These are phyloP conservation scores for Cinnamomum chago DNA, from an alignment of 164 flowering plant genomes.

Conservation along the genomic window DNA sequence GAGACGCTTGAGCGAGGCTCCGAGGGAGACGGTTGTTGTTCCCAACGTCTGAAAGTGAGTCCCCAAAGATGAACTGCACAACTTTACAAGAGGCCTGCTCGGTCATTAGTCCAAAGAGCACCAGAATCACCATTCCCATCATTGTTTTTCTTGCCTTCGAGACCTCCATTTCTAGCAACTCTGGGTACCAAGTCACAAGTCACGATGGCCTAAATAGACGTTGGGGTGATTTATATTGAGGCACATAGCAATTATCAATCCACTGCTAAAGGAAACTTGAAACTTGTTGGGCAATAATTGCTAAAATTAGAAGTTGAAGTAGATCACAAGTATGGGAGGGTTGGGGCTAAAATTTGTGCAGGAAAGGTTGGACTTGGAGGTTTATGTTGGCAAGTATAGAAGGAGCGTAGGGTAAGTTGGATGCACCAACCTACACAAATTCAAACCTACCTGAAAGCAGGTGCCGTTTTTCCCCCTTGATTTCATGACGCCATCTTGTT, in stretches of 20 bases:
- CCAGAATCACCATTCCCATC: conserved; percentile 14
- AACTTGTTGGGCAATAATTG: too few species aligned
- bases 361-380: neutral
- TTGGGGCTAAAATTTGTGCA: neutral
- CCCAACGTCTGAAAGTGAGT: conserved; percentile 87
- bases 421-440: conserved; percentile 7
- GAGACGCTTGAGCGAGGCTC: conserved; percentile 71
- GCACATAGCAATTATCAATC: neutral
- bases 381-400: neutral
- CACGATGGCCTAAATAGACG: neutral
- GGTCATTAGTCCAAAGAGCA: conserved; percentile 25
- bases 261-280: neutral
- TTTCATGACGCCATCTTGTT: neutral
- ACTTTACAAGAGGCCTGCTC: conserved; percentile 43
- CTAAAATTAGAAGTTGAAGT: neutral
- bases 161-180: neutral
- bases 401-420: conserved; percentile 20
- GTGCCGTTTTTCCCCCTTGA: neutral
- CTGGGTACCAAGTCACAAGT: neutral
- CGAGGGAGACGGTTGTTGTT: conserved; percentile 56
- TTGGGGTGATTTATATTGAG: neutral
- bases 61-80: conserved; percentile 96
- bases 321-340: neutral
- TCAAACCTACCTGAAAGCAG: conserved; percentile 5
- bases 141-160: neutral